These are phyloP conservation scores for Amylostereum areolatum DNA, from an alignment of 1,284 basidiomycete genomes.

Conservation along the genomic window DNA sequence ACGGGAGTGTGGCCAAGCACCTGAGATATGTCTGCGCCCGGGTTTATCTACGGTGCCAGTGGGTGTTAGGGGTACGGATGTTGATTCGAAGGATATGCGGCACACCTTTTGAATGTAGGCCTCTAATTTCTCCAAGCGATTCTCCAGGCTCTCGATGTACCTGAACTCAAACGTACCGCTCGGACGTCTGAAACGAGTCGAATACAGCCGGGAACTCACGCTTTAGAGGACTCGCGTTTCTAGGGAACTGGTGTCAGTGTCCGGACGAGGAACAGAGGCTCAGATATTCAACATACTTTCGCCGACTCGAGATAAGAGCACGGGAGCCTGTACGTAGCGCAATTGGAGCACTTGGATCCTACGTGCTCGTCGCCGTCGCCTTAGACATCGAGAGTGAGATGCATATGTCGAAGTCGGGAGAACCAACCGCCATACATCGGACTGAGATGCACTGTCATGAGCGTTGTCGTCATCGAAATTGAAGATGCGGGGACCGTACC, in stretches of 20 bases:
- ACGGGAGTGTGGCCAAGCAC: background rate
- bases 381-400: constrained; percentile 14
- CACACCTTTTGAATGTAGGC: constrained; percentile 48
- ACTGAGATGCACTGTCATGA: background rate
- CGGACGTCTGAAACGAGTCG: background rate
- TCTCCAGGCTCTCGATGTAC: constrained; percentile 67
- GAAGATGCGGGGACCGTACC: background rate
- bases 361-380: constrained; percentile 59
- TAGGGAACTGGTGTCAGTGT: constrained; percentile 19
- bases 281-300: constrained; percentile 41
- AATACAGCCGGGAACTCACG: constrained; percentile 35
- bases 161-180: constrained; percentile 27
- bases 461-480: background rate
- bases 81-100: constrained; percentile 12
- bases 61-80: background rate
- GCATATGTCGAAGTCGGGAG: background rate
- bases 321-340: constrained; percentile 60
- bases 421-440: background rate
- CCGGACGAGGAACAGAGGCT: background rate
- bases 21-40: background rate
- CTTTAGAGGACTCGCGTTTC: constrained; percentile 80
- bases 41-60: background rate
- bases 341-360: constrained; percentile 72
- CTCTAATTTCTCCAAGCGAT: constrained; percentile 65
- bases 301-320: constrained; percentile 74